A percentile compares a stretch with the other conserved stretches of the same genome.
These are phyloP conservation scores for Penicillium sp. DNA, from an alignment of 2,329 filamentous ascomycete species.

Conservation along the genomic window DNA sequence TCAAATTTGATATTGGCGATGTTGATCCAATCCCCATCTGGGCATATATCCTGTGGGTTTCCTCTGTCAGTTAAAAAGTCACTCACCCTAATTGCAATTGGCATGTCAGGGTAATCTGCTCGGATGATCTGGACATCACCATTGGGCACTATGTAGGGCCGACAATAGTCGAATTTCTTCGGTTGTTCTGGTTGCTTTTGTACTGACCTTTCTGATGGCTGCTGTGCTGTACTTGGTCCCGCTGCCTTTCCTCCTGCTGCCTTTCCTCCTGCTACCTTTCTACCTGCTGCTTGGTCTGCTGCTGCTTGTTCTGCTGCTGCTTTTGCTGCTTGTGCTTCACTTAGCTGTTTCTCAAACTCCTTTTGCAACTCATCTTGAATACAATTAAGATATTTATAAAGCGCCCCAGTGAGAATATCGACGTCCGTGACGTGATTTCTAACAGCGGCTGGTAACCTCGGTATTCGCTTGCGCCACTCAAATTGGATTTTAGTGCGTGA, in stretches of 20 bases:
- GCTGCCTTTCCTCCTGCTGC: neutral
- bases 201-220: neutral
- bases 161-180: neutral
- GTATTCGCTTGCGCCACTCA: neutral
- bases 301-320: too few species aligned
- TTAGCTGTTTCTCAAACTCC: neutral
- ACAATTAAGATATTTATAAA: neutral
- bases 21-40: neutral
- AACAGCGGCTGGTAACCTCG: neutral
- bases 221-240: neutral
- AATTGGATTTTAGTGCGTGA: neutral
- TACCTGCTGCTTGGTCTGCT: too few species aligned
- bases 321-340: too few species aligned
- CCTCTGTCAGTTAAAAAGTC: neutral
- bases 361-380: neutral
- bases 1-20: neutral
- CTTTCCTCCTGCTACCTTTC: too few species aligned
- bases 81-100: neutral
- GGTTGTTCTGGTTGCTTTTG: too few species aligned
- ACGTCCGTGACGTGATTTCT: neutral
- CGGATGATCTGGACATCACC: neutral
- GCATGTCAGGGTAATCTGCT: neutral
- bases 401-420: neutral
- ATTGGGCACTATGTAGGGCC: neutral
- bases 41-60: neutral